These are phyloP conservation scores for Pseudopyricularia javanii DNA, from an alignment of 2,329 filamentous ascomycete genomes.

Conservation along the genomic window DNA sequence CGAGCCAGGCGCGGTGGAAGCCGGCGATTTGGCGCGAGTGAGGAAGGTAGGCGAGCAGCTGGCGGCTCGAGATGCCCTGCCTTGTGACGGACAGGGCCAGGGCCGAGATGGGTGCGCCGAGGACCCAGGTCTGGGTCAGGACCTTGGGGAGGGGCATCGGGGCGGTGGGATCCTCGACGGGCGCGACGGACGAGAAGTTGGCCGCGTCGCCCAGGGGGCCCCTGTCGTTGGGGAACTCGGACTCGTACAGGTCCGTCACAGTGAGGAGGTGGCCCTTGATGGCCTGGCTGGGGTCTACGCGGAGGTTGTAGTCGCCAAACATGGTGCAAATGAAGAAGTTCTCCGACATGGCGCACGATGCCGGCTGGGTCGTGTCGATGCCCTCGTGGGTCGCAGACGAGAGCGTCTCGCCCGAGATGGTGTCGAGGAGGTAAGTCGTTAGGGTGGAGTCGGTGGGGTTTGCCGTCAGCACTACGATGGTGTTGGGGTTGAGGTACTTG, in stretches of 20 bases:
- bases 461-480: slow-evolving; percentile 61
- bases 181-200: slow-evolving; percentile 69
- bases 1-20: slow-evolving; percentile 66
- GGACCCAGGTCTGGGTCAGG: slow-evolving; percentile 67
- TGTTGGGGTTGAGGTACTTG: slow-evolving; percentile 90
- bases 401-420: slow-evolving; percentile 71
- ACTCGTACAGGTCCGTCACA: slow-evolving; percentile 84
- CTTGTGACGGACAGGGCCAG: slow-evolving; percentile 79
- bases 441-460: slow-evolving; percentile 46
- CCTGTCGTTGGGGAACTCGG: slow-evolving; percentile 68
- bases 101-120: slow-evolving; percentile 65
- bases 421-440: slow-evolving; percentile 71
- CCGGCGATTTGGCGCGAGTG: slow-evolving; percentile 63
- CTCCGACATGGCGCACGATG: slow-evolving; percentile 72
- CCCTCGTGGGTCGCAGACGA: slow-evolving; percentile 58
- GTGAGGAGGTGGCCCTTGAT: slow-evolving; percentile 80
- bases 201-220: slow-evolving; percentile 58
- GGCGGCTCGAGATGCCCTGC: slow-evolving; percentile 79
- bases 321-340: slow-evolving; percentile 93
- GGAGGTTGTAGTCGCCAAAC: slow-evolving; percentile 47
- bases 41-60: slow-evolving; percentile 69
- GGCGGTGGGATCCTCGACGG: slow-evolving; percentile 38
- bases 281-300: slow-evolving; percentile 37
- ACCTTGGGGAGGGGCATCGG: slow-evolving; percentile 54
- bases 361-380: slow-evolving; percentile 61